These are phyloP conservation scores for Stagonosporopsis tanaceti DNA, from an alignment of 2,329 filamentous ascomycete genomes.

Conservation along the genomic window DNA sequence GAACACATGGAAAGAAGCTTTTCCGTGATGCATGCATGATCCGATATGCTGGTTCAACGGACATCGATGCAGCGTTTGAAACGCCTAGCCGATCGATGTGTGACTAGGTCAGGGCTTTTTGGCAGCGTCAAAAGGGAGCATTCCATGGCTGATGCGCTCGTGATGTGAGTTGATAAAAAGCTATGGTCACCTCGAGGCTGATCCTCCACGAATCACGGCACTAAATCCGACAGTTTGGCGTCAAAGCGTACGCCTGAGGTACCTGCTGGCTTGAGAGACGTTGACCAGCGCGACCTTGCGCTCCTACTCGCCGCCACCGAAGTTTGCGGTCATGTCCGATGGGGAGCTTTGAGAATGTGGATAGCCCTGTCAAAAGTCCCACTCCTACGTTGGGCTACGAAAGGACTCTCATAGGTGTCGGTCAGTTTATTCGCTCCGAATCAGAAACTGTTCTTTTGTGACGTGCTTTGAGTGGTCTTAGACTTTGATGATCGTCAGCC, in stretches of 20 bases:
- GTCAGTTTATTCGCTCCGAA: conserved; percentile 13
- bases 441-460: not conserved
- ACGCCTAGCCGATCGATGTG: conserved; percentile 24
- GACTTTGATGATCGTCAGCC: conserved; percentile 10
- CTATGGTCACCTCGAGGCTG: conserved; percentile 33
- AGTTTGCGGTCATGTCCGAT: conserved; percentile 28
- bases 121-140: conserved; percentile 19
- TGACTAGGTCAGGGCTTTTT: conserved; percentile 21
- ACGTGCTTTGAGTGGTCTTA: conserved; percentile 1
- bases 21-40: conserved; percentile 27
- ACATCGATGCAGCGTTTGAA: conserved; percentile 26
- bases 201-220: conserved; percentile 27
- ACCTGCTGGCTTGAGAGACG: conserved; percentile 22
- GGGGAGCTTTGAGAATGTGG: conserved; percentile 7
- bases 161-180: conserved; percentile 26
- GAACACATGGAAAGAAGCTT: conserved; percentile 30
- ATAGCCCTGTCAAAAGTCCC: conserved; percentile 12
- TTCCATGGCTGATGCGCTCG: conserved; percentile 22
- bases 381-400: conserved; percentile 8
- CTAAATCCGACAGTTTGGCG: conserved; percentile 27
- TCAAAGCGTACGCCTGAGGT: conserved; percentile 27
- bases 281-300: conserved; percentile 21
- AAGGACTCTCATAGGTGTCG: conserved; percentile 6
- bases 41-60: conserved; percentile 27
- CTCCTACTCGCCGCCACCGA: conserved; percentile 25